Conservation (phyloP, 1,284 basidiomycete genomes). For the Fomitopsis pinicola region DNA sequence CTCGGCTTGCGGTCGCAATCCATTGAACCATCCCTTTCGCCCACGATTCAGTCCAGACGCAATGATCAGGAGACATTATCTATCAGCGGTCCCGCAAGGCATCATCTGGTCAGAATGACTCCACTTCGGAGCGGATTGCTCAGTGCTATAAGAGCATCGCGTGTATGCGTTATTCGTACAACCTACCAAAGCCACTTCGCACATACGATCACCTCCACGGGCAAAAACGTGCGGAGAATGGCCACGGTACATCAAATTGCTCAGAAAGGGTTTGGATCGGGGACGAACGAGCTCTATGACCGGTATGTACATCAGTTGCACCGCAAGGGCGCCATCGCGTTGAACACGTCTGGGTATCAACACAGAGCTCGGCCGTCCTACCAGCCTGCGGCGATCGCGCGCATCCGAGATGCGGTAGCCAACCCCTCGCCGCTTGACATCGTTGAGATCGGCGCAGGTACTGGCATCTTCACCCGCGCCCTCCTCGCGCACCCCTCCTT, state of each 20-base stretch:
- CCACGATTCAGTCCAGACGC: not conserved
- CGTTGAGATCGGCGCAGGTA: constrained; percentile 70
- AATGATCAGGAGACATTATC: not conserved
- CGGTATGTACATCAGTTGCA: constrained; percentile 33
- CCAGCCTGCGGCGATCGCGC: constrained; percentile 48
- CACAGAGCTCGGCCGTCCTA: constrained; percentile 69
- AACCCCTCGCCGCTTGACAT: constrained; percentile 47
- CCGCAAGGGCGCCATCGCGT: not conserved
- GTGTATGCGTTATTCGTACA: not conserved
- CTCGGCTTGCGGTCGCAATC: not conserved
- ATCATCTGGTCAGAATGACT: not conserved
- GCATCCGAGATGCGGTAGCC: constrained; percentile 47
- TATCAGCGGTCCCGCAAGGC: not conserved
- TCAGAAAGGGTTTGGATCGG: constrained; percentile 60
- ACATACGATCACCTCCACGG: not conserved
- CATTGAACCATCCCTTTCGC: not conserved
- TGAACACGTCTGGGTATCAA: not conserved
- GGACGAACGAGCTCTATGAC: constrained; percentile 76
- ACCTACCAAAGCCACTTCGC: not conserved
- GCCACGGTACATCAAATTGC: constrained; percentile 48
- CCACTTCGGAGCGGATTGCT: not conserved
- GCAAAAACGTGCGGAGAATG: constrained; percentile 8
- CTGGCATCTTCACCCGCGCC: constrained; percentile 77
- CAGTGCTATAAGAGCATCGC: not conserved
- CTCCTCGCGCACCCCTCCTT: constrained; percentile 60